Evolutionary conservation across 2,329 filamentous ascomycete genomes (phyloP), one percentile per base, ranked within the genome.

Genomic region (Drechmeria coniospora): DNA sequence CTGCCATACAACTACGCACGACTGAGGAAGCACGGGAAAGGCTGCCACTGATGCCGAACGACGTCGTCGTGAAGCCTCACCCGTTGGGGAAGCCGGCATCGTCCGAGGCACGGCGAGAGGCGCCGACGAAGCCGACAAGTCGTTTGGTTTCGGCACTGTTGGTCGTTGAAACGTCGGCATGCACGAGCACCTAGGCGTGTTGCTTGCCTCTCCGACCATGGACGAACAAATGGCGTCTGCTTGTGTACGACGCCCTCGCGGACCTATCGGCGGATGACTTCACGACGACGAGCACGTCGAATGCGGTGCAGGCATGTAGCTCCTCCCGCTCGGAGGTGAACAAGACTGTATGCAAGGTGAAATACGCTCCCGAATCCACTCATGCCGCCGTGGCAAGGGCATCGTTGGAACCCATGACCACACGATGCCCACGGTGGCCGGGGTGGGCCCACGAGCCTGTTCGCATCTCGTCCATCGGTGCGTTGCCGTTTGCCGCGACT

Each of bases 261-360:
- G 71, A 77, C 43, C 49, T 77, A 17, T 49, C 77, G 20, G 69
- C 68, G 4, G 70, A 75, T 39, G 72, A 77, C 42, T 77, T 77
- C 50, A 45, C 48, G n/a, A 45, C 55, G 2, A 49, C 74, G 56
- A 62, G 50, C 3, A 61, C 55, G 40, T 65, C 57, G 36, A 57
- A 64, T 29, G 69, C 67, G 52, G 65, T 60, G 17, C 37, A 44
- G 2, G 70, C 68, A 0, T 70, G 74, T 41, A 34, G 39, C 29
- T 68, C 45, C 57, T 69, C 10, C 49, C 68, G 19, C 41, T 59
- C 3, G 65, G 65, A 54, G 64, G 65, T 67, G 45, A 46, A 50
- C n/a, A n/a, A n/a, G n/a, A n/a, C n/a, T n/a, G n/a, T n/a, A n/a
- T n/a, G n/a, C n/a, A n/a, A n/a, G n/a, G n/a, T n/a, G n/a, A n/a